Base-by-base conservation (phyloP, 495 filamentous ascomycete species). In the Aspergillus taichungensis region DNA sequence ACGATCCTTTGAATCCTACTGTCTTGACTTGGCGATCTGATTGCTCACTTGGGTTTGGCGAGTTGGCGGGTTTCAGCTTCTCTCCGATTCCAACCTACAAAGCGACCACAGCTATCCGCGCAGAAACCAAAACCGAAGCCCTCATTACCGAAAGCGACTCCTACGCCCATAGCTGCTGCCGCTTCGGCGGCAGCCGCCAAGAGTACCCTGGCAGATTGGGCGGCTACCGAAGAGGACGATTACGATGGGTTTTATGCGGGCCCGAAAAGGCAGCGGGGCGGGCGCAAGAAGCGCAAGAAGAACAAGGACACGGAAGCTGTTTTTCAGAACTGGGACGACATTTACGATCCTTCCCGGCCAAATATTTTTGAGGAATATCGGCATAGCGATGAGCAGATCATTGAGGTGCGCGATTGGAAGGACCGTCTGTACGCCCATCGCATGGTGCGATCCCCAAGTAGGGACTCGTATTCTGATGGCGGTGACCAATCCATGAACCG, bases 241-340 rank as follows among this genome's bases (percentile, higher is more conserved):
- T 72, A 77, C 12, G 76, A 80, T 43, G 79, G 70, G 5, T 80
- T 78, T 47, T 83, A 83, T 54, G 60, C 63, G 9, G 69, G 66
- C 12, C 73, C 82, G 47, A 84, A 86, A 65, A 75, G 80, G 24
- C 78, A 82, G 53, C 80, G 89, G 43, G 87, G 87, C 34, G 87
- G 87, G n/a, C 71, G 78, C 47, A 91, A 88, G 66, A 90, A 90
- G 69, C 80, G 85, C 60, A 92, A 89, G 73, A 92, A 91, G 73
- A 79, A 80, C 52, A 69, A 73, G 32, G 81, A 85, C 18, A 70
- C 77, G 33, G 62, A 74, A 6, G 75, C 68, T 34, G 53, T 72
- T 32, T 68, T 79, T 40, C 85, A 85, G 34, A 82, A 95, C 56
- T 96, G 90, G 91, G 87, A 95, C 57, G 90, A 94, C 59, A 80